Evolutionary conservation across 306 rosid species (phyloP).

Genomic region (Acacia melanoxylon): DNA sequence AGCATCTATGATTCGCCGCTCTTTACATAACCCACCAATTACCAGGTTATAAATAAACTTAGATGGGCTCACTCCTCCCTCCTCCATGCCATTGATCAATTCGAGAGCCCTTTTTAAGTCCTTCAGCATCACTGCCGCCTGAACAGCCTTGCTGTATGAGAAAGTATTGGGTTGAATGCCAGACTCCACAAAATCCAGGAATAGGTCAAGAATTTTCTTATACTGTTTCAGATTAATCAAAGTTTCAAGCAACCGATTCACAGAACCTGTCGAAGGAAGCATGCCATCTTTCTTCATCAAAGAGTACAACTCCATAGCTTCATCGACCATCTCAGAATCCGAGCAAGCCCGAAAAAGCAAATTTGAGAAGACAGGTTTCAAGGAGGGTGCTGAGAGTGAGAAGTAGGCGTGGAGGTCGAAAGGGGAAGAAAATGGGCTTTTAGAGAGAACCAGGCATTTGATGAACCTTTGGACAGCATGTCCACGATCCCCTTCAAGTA

Average conservation of each 20-base stretch:
- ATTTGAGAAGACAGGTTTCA: not conserved
- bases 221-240: slow-evolving; percentile 44
- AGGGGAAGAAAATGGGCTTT: not conserved
- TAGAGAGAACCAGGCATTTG: not conserved
- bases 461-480: slow-evolving; percentile 37
- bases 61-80: not conserved
- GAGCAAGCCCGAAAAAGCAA: not conserved
- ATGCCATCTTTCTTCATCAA: not conserved
- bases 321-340: not conserved
- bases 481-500: slow-evolving; percentile 46
- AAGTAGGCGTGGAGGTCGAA: not conserved
- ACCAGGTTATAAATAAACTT: not conserved
- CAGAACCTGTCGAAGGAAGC: not conserved
- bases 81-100: not conserved
- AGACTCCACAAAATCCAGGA: not conserved
- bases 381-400: not conserved
- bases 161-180: not conserved
- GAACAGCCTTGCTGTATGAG: not conserved
- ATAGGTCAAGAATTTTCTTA: slow-evolving; percentile 28
- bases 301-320: not conserved
- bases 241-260: not conserved
- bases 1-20: not conserved
- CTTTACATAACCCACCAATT: not conserved
- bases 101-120: not conserved
- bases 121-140: not conserved